These are phyloP conservation scores for Saccharum hybrid DNA, from an alignment of 202 grass and related monocot genomes.

Conservation along the genomic window DNA sequence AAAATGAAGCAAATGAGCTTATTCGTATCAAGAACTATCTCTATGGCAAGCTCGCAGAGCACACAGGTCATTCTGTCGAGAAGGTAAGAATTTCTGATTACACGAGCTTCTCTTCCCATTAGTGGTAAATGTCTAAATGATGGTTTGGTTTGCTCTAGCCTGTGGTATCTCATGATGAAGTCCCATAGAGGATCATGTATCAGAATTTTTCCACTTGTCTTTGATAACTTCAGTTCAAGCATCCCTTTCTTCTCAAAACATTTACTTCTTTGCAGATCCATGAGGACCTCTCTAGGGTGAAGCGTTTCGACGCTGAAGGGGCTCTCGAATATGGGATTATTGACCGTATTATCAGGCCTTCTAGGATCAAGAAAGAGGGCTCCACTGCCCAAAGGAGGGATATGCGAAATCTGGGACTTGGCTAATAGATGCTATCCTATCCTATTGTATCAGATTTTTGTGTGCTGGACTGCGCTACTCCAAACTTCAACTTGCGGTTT, in stretches of 20 bases:
- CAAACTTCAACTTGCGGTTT: neutral
- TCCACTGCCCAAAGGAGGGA: conserved; percentile 48
- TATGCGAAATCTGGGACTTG: conserved; percentile 54
- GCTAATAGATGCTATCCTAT: conserved; percentile 41
- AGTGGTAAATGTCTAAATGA: neutral
- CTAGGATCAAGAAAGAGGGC: conserved; percentile 68
- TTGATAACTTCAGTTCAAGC: neutral
- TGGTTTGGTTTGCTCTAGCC: neutral
- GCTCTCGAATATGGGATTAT: conserved; percentile 88
- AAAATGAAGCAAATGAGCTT: conserved; percentile 89
- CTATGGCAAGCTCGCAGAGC: conserved; percentile 72
- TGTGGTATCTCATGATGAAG: neutral
- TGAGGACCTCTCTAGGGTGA: conserved; percentile 55
- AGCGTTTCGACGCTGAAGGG: conserved; percentile 70
- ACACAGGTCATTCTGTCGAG: conserved; percentile 82
- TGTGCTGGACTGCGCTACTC: neutral
- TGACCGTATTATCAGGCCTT: conserved; percentile 67
- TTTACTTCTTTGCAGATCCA: conserved; percentile 45
- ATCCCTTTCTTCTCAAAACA: conserved; percentile 13
- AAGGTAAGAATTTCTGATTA: conserved; percentile 48
- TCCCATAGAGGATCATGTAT: neutral
- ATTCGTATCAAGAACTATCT: conserved; percentile 82
- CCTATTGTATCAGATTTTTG: conserved; percentile 10
- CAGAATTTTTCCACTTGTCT: neutral
- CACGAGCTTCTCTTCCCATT: conserved; percentile 1